Base-by-base conservation (phyloP, 208 protist species). In the Trypanosoma melophagium region DNA sequence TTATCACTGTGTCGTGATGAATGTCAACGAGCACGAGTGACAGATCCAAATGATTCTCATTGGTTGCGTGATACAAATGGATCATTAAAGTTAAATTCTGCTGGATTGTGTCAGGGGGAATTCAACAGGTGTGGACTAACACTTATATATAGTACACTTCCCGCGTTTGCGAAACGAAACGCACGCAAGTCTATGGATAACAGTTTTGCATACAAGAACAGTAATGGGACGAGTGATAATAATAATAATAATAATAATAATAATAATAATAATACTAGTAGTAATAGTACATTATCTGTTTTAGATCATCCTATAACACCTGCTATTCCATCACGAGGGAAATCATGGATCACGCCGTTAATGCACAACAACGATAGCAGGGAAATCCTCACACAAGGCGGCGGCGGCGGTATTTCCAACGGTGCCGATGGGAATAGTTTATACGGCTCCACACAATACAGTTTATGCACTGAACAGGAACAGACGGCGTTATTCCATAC, bases 1-100 rank as follows among this genome's bases (percentile, higher is more conserved):
- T 71, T 89, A 7, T 73, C 79, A 8, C 68, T 89, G 13, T 89
- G 80, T 66, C 80, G 84, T 25, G 65, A 75, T 22, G 81, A 72
- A 3, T 87, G 81, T 50, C 66, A 70, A 53, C 61, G 31, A 9
- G 73, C 79, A 10, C 84, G 84, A 9, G 58, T 60, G 9, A 81
- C 84, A 8, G 42, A 53, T 2, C 76, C 75, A 21, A 59, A 71
- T 40, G 84, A 87, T 50, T 40, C 60, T 40, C 84, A 83, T 66
- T 90, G 84, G 84, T 28, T 87, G 17, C 61, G 62, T 59, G 44
- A 63, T 10, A 12, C 42, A 63, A 52, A 52, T 40, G 58, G 58
- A 49, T 40, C 10, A 3, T 41, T 63, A 21, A 17, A 19, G 3
- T 51, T 31, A 19, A 41, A n/a, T 31, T 4, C 3, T 3, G 58